Percentiles rank a stretch among this genome's conserved stretches.
phyloP scores from a whole-genome alignment of 225 moss, liverwort and hornwort species.

The Bryoerythrophyllum caledonicum region DNA sequence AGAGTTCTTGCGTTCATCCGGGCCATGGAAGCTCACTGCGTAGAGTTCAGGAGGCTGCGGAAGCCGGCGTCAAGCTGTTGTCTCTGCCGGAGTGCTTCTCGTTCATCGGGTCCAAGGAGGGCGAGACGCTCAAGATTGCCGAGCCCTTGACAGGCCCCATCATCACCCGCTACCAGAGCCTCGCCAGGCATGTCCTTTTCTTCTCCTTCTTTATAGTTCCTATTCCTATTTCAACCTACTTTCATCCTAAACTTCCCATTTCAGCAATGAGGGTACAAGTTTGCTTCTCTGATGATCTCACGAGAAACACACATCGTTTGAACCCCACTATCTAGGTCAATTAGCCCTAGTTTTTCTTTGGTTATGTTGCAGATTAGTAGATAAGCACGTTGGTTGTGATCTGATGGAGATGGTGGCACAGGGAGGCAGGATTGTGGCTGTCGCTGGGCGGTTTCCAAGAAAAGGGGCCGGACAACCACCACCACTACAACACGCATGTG shows the following conservation, averaged over 20 bases:
- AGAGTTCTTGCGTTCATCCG: not conserved
- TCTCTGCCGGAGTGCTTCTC: slow-evolving; percentile 94
- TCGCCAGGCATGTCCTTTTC: slow-evolving; percentile 70
- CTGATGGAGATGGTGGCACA: slow-evolving; percentile 50
- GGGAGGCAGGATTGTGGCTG: slow-evolving; percentile 89
- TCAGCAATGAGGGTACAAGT: too few species aligned
- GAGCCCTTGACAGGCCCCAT: slow-evolving; percentile 89
- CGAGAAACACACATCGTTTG: too few species aligned
- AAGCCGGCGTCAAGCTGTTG: slow-evolving; percentile 81
- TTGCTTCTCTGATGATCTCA: too few species aligned
- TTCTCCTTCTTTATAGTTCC: not conserved
- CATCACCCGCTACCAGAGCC: slow-evolving; percentile 73
- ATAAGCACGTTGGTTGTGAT: slow-evolving; percentile 15
- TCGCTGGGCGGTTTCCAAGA: slow-evolving; percentile 98
- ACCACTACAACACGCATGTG: slow-evolving; percentile 86
- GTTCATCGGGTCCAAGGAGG: slow-evolving; percentile 80
- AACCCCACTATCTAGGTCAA: not conserved
- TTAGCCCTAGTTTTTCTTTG: not conserved
- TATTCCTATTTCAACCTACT: not conserved
- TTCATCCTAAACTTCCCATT: too few species aligned
- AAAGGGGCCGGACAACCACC: slow-evolving; percentile 70
- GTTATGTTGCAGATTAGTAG: not conserved
- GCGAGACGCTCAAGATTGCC: slow-evolving; percentile 73
- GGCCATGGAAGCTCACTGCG: not conserved
- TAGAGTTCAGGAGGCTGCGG: slow-evolving; percentile 65